Base-by-base conservation (phyloP, 2,329 filamentous ascomycete genomes). In the Conoideocrella luteorostrata region DNA sequence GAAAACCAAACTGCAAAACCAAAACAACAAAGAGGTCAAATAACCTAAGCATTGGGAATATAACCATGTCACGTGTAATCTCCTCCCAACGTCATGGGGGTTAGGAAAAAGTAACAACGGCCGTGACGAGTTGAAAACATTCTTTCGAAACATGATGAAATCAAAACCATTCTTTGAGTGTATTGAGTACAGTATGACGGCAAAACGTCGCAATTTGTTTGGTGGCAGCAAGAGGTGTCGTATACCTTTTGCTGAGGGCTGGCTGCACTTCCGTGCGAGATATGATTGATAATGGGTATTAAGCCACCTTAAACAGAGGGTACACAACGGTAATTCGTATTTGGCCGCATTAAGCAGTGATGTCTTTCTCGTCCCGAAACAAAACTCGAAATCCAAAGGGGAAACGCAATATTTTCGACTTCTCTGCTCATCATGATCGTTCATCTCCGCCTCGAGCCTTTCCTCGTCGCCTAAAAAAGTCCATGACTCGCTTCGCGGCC, bases 401-500 rank as follows among this genome's bases (percentile, higher is more conserved):
- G 24, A 22, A 4, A 7, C 11, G 36, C 5, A 32, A 24, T 15
- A 32, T 12, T 11, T 12, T 30, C 12, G n/a, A 9, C 22, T 18
- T 35, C 21, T 10, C 43, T 20, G 22, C 15, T 26, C 28, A 35
- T 37, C 43, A 39, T 45, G 17, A 43, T 68, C 74, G 72, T 55
- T 72, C 66, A 48, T 80, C 76, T 29, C 74, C 75, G 44, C 74
- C 78, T 58, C 85, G 74, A 54, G 83, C 87, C 68, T 84, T 88
- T 44, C 86, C 88, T 61, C 90, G 79, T 62, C 90, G 78, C 55
- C 93, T 78, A 72, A 98, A 98, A 66, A 97, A 95, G 68, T 98
- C 91, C 90, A 98, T 97, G 30, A 98, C 93, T 60, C 88, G 82
- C 62, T 90, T 84, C 12, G 90, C 89, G 3, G 89, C 86, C 45